Conservation (phyloP, 495 filamentous ascomycete genomes). For the Apiosordaria backusii region DNA sequence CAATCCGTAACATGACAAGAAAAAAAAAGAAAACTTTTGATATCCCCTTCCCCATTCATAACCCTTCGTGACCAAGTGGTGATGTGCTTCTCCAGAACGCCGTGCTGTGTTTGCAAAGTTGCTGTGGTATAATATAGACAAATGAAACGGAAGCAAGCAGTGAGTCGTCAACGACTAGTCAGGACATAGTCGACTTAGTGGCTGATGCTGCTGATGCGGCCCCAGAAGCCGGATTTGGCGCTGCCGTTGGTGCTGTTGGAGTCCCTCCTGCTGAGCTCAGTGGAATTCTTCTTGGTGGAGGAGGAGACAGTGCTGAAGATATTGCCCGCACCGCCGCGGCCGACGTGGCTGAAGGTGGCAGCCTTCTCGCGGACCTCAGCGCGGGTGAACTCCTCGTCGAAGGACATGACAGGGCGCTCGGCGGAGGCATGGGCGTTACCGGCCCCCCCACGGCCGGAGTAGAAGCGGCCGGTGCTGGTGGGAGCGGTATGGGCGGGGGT, state of each 20-base stretch:
- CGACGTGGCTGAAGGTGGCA: slow-evolving; percentile 64
- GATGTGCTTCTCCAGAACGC: slow-evolving; percentile 11
- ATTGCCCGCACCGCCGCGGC: slow-evolving; percentile 88
- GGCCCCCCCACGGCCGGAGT: slow-evolving; percentile 80
- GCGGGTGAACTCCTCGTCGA: slow-evolving; percentile 84
- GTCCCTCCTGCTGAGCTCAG: slow-evolving; percentile 28
- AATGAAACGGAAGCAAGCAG: background rate
- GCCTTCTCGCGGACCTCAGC: slow-evolving; percentile 56
- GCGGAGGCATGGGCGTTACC: slow-evolving; percentile 73
- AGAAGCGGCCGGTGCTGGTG: slow-evolving; percentile 53
- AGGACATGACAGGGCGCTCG: slow-evolving; percentile 72
- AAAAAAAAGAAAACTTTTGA: slow-evolving; percentile 9
- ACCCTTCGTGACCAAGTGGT: background rate
- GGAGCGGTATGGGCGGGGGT: slow-evolving; percentile 25
- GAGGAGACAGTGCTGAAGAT: slow-evolving; percentile 37
- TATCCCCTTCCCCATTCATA: slow-evolving; percentile 8
- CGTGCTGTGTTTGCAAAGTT: slow-evolving; percentile 10
- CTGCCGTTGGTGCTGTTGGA: slow-evolving; percentile 31
- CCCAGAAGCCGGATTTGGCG: slow-evolving; percentile 26
- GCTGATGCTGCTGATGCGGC: slow-evolving; percentile 22
- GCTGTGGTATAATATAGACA: slow-evolving; percentile 3
- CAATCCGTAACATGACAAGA: background rate
- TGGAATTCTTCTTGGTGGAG: slow-evolving; percentile 8
- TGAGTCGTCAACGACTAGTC: background rate
- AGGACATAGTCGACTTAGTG: slow-evolving; percentile 7